Base-by-base conservation (phyloP, 2,329 filamentous ascomycete species). In the Phoma sp. region DNA sequence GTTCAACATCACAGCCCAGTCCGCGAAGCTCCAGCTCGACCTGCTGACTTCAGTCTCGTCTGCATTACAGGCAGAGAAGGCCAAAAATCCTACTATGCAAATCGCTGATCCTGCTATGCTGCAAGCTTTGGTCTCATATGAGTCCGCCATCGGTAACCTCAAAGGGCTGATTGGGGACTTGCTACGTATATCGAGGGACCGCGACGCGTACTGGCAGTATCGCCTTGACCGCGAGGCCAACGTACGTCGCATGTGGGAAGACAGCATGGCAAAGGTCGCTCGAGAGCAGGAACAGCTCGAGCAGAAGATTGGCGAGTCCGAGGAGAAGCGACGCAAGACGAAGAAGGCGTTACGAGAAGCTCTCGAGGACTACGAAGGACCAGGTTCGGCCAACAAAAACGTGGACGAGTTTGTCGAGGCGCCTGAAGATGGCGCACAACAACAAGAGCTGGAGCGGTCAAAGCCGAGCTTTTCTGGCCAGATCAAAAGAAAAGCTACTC, bases 171-270 rank as follows among this genome's bases (percentile, higher is more conserved):
- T 98, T 54, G 88, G 90, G 19, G 92, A 97, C 72, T 82, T 99
- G 8, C 81, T 97, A 41, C 91, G 93, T 45, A 98, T 99, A 68
- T 94, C 93, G 8, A 88, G 90, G 67, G 95, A 99, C 71, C 89
- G 96, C 46, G 95, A 99, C 75, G 88, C 92, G 0, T 96, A 96
- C 74, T 99, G 95, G 95, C 94, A 98, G 74, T 96, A 96, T 72
- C 88, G 93, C 13, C 81, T 99, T 36, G 93, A 96, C 64, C 88
- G 92, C 49, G 95, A 99, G 77, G 88, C 88, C 38, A 91, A 96
- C 72, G 89, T 98, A 78, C 87, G 95, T 33, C 88, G 91, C 56
- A 91, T 99, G 86, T 99, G 95, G 95, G 95, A 99, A 77, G 95
- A 99, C 69, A 98, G 93, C 76, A 74, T 99, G 95, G 92, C 95